phyloP scores from a whole-genome alignment of 2,329 filamentous ascomycete genomes.

The Fonsecaea monophora region DNA sequence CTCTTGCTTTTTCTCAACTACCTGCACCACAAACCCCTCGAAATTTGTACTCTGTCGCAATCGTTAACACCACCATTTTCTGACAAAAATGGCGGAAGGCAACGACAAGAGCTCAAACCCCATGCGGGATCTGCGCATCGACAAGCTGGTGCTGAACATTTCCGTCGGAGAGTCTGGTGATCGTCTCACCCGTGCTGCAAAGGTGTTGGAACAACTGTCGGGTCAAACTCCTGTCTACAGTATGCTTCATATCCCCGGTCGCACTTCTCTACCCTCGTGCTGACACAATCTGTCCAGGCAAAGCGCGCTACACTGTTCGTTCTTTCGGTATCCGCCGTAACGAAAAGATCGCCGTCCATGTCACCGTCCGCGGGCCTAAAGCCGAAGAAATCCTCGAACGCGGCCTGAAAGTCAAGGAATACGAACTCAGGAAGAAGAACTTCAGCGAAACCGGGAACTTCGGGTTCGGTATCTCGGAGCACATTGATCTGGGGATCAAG shows the following conservation, averaged over 20 bases:
- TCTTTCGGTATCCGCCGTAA: constrained; percentile 99
- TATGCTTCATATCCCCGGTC: constrained; percentile 56
- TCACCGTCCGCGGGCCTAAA: constrained; percentile 98
- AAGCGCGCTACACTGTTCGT: constrained; percentile 99
- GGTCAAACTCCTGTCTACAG: constrained; percentile 99
- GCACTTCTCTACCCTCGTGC: background rate
- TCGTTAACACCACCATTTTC: constrained; percentile 41
- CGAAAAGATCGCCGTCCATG: constrained; percentile 99
- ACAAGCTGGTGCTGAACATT: constrained; percentile 99
- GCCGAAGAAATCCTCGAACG: constrained; percentile 99
- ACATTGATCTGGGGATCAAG: constrained; percentile 99
- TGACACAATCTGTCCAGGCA: constrained; percentile 65
- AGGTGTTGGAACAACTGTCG: constrained; percentile 99
- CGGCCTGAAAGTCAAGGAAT: constrained; percentile 99
- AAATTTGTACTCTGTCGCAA: constrained; percentile 39
- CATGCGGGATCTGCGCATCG: constrained; percentile 99
- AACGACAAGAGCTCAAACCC: constrained; percentile 88
- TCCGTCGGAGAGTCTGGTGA: constrained; percentile 99
- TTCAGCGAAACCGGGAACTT: constrained; percentile 99
- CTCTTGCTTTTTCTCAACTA: background rate
- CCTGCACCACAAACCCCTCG: constrained; percentile 14
- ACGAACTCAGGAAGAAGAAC: constrained; percentile 99
- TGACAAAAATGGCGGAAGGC: constrained; percentile 64
- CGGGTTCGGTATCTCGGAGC: constrained; percentile 99
- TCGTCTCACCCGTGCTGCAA: constrained; percentile 98